These are phyloP conservation scores for Xylaria sp. DNA, from an alignment of 2,329 filamentous ascomycete genomes.

Conservation along the genomic window DNA sequence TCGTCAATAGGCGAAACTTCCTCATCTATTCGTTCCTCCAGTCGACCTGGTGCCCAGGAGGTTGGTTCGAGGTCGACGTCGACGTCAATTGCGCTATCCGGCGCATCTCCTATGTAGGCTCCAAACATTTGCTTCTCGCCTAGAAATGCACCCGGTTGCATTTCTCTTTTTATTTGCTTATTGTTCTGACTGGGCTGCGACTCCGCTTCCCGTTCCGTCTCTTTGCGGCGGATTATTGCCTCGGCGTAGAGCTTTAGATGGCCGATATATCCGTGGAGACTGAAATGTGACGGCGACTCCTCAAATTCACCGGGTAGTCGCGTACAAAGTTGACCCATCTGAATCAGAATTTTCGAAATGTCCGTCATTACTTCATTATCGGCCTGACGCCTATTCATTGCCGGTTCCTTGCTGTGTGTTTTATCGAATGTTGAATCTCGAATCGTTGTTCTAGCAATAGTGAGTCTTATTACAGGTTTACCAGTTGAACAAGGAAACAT, in stretches of 20 bases:
- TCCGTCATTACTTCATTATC: slow-evolving; percentile 47
- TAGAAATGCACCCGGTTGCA: slow-evolving; percentile 44
- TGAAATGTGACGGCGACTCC: slow-evolving; percentile 73
- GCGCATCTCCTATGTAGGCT: slow-evolving; percentile 51
- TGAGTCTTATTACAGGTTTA: slow-evolving; percentile 38
- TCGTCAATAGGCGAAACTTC: slow-evolving; percentile 34
- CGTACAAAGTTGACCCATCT: slow-evolving; percentile 50
- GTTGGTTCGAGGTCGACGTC: slow-evolving; percentile 41
- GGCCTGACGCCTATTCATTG: slow-evolving; percentile 39
- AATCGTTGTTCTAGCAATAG: slow-evolving; percentile 41
- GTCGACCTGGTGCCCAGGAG: slow-evolving; percentile 29
- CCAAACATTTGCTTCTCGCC: slow-evolving; percentile 44
- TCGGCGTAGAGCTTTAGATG: slow-evolving; percentile 72
- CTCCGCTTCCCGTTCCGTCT: slow-evolving; percentile 38
- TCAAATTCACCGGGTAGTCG: slow-evolving; percentile 60
- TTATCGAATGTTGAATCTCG: slow-evolving; percentile 40
- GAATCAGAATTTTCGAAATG: slow-evolving; percentile 49
- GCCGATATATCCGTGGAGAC: slow-evolving; percentile 74
- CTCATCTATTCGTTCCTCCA: slow-evolving; percentile 38
- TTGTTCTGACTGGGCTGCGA: slow-evolving; percentile 5
- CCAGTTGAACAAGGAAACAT: slow-evolving; percentile 33
- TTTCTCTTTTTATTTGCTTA: slow-evolving; percentile 2
- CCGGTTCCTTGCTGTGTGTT: slow-evolving; percentile 40
- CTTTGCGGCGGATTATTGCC: slow-evolving; percentile 41
- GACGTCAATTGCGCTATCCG: slow-evolving; percentile 56